Conservation (phyloP, 2,329 filamentous ascomycete species). For the Aspergillus sojae region DNA sequence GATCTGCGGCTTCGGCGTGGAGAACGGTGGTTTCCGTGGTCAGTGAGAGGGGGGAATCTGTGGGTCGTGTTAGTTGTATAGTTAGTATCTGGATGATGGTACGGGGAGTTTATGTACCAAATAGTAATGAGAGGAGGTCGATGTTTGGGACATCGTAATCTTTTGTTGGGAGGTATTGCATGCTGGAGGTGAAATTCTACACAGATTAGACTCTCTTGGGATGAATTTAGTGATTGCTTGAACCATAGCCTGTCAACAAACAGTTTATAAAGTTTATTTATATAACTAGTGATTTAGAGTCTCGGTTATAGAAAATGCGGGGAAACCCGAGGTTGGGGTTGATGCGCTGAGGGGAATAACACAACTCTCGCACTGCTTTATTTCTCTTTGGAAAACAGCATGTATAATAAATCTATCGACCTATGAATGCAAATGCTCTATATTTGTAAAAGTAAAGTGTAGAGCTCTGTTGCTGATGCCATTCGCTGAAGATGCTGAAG, state of each 20-base stretch:
- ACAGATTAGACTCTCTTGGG: background rate
- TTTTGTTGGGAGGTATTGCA: conserved; percentile 20
- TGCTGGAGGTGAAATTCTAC: background rate
- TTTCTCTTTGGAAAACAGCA: background rate
- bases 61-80: background rate
- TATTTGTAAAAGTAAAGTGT: background rate
- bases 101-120: background rate
- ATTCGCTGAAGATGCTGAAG: background rate
- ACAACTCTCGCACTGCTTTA: background rate
- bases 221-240: background rate
- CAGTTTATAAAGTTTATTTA: background rate
- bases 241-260: background rate
- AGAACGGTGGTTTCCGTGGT: conserved; percentile 54
- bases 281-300: background rate
- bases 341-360: background rate
- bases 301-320: conserved; percentile 13
- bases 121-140: conserved; percentile 16
- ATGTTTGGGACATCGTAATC: conserved; percentile 18
- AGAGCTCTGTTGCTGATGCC: background rate
- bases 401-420: background rate
- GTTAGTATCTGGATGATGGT: background rate
- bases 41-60: conserved; percentile 14
- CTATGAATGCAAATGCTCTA: background rate
- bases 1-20: conserved; percentile 61
- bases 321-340: conserved; percentile 13